These are phyloP conservation scores for Thecaphora thlaspeos DNA, from an alignment of 1,284 basidiomycete genomes.

Conservation along the genomic window DNA sequence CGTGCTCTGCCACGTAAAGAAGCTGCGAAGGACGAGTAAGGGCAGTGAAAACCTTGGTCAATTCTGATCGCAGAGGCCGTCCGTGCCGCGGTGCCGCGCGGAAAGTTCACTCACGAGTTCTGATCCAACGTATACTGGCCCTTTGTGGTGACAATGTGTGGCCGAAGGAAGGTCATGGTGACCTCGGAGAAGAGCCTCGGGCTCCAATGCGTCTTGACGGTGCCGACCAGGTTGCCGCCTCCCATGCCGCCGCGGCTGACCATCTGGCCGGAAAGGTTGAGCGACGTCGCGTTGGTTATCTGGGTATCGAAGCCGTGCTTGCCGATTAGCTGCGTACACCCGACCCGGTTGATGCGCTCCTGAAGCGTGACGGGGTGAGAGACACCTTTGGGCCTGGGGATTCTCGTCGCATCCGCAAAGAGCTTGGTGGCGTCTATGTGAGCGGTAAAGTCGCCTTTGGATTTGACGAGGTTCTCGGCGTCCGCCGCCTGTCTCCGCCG, in stretches of 20 bases:
- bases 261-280: constrained; percentile 57
- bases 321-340: constrained; percentile 45
- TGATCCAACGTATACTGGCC: constrained; percentile 60
- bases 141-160: constrained; percentile 59
- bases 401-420: constrained; percentile 68
- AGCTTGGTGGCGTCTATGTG: constrained; percentile 50
- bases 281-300: constrained; percentile 24
- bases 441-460: constrained; percentile 61
- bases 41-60: not conserved
- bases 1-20: constrained; percentile 56
- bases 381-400: constrained; percentile 83
- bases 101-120: constrained; percentile 6
- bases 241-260: constrained; percentile 58
- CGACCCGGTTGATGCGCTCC: constrained; percentile 36
- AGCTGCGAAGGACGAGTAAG: constrained; percentile 25
- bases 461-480: constrained; percentile 62
- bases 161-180: constrained; percentile 59
- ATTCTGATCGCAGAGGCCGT: too few relatives aligned
- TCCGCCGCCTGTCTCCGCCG: constrained; percentile 61
- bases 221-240: constrained; percentile 64
- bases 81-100: not conserved
- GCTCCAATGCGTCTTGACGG: constrained; percentile 68
- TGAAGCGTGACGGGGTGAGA: constrained; percentile 62
- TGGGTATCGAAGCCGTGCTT: constrained; percentile 54
- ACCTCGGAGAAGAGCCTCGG: constrained; percentile 61